Evolutionary conservation across 1,284 basidiomycete genomes (phyloP), one percentile per base, ranked within the genome.

Genomic region (Laetiporus sulphureus): DNA sequence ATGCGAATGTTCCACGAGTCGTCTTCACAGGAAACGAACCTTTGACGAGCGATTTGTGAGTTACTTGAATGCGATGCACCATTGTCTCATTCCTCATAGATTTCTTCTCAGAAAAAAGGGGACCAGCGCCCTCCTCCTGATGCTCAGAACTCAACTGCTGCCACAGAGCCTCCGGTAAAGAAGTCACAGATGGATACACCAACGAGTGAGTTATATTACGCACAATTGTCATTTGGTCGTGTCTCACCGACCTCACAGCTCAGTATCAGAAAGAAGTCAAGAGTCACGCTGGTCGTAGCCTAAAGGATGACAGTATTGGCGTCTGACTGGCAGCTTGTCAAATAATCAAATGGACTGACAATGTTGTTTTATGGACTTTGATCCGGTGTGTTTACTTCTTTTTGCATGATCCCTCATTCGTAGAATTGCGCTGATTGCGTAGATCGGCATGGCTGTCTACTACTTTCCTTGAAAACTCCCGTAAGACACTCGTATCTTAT

Each of bases 1-100:
- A n/a, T n/a, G n/a, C n/a, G n/a, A n/a, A n/a, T n/a, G n/a, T n/a
- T n/a, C 22, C 10, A 6, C 38, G n/a, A 36, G 25, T n/a, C 27
- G 25, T 38, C 38, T 37, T n/a, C 34, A 13, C 53, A 82, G 79
- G 60, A 82, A 79, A 57, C 72, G 66, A 39, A 60, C 68, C 11
- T 82, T 82, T 57, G 73, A 75, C 44, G 65, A 67, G 49, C 69
- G 79, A 55, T 83, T 82, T 67, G 78, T 81, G 55, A 62, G 78
- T 73, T 2, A 27, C 23, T 16, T 12, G 8, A 25, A 15, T 20
- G n/a, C 22, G 20, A 36, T 18, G 4, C 18, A 20, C 35, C 20
- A 8, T 7, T 25, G n/a, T 34, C 35, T 44, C 34, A 31, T 43
- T 34, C 27, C 31, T 29, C 31, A 37, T 25, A 20, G n/a, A 36